Base-by-base conservation (phyloP, 2,329 filamentous ascomycete species). In the Pseudopithomyces maydicus region DNA sequence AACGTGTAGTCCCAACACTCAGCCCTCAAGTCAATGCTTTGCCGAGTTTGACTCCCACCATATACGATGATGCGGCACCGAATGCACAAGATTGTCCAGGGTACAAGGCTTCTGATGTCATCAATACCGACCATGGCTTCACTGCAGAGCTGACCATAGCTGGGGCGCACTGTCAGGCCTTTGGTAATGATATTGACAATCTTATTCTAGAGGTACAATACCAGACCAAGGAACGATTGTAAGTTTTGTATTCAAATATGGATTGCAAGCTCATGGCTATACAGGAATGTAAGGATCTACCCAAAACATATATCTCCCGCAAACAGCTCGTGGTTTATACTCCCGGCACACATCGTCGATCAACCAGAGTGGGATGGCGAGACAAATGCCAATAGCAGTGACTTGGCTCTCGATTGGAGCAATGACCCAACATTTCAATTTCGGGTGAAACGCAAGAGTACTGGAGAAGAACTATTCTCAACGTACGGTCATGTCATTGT, bases 401-500 rank as follows among this genome's bases (percentile, higher is more conserved):
- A 64, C 36, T 43, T 66, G 14, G 49, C n/a, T 1, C 55, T 66
- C 6, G 57, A 56, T 10, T 66, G 61, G 63, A 62, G 64, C 53
- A 74, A 77, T 17, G 75, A 78, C 38, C 78, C 79, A 3, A 88
- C 88, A 0, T 90, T 90, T 74, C 85, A 83, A 26, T 91, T 91
- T 75, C 81, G 79, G 0, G 79, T 91, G 11, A 78, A 76, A 33
- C 83, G 85, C 20, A 80, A 79, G 61, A 80, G 78, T 46, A 86
- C 77, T 2, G 80, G 74, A 32, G 81, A 86, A 55, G 79, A 84
- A 12, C 73, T 90, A 12, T 90, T 90, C 71, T 86, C 91, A 64
- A 90, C 88, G 0, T 85, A 85, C 1, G 87, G 83, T 1, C 83
- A 85, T n/a, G 79, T 80, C n/a, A 78, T 92, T 7, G 79, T 93